Evolutionary conservation across 2,329 filamentous ascomycete genomes (phyloP).

Genomic region (Simplicillium aogashimaense): DNA sequence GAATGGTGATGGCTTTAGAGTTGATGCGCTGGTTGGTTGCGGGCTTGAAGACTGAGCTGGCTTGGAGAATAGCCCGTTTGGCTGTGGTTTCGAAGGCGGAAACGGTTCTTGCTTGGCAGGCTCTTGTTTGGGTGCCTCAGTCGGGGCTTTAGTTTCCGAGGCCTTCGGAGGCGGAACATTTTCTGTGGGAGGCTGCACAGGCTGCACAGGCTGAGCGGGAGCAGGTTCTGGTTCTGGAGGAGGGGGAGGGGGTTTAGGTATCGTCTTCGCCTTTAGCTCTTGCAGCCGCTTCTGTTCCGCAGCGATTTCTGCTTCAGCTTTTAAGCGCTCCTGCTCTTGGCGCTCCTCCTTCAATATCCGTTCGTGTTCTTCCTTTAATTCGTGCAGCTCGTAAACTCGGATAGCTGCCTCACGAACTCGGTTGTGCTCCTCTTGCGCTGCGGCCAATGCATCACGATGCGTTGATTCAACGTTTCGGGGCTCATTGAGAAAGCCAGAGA

Average conservation of each 20-base stretch:
- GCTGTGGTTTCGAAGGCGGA: constrained; percentile 5
- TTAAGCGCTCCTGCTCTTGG: constrained; percentile 34
- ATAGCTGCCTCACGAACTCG: constrained; percentile 45
- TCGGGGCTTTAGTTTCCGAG: constrained; percentile 5
- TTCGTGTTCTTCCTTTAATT: constrained; percentile 32
- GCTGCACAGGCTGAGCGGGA: constrained; percentile 2
- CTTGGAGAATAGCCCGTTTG: constrained; percentile 14
- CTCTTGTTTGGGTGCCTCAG: constrained; percentile 8
- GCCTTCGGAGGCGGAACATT: constrained; percentile 1
- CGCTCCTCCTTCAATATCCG: constrained; percentile 33
- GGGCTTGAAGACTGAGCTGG: constrained; percentile 4
- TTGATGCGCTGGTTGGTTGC: constrained; percentile 8
- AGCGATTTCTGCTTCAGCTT: constrained; percentile 32
- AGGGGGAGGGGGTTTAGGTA: constrained; percentile 30
- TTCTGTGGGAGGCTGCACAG: constrained; percentile 4
- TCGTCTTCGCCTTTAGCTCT: constrained; percentile 33
- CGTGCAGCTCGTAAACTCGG: constrained; percentile 35
- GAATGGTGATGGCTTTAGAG: background rate
- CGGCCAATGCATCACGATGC: constrained; percentile 56
- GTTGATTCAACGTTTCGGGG: constrained; percentile 51
- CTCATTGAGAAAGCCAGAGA: constrained; percentile 51
- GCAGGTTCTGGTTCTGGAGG: constrained; percentile 9
- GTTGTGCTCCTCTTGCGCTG: constrained; percentile 57
- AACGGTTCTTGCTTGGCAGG: constrained; percentile 7
- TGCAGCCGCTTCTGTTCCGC: constrained; percentile 37